Evolutionary conservation across 2,329 filamentous ascomycete genomes (phyloP), one percentile per base, ranked within the genome.

Genomic region (Fusarium oligoseptatum): DNA sequence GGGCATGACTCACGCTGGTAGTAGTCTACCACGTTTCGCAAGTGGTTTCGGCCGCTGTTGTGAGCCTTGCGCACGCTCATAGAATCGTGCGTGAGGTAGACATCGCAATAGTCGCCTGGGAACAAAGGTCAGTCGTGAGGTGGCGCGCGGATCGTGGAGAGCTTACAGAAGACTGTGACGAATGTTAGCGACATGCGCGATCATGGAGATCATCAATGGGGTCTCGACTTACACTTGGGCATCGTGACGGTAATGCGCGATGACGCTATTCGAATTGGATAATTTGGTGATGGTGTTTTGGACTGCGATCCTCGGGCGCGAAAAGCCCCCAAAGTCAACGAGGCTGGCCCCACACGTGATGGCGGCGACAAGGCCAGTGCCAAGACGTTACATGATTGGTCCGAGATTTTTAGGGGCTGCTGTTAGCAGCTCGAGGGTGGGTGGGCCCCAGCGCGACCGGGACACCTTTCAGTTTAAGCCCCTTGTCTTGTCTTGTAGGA

Each of bases 61-160:
- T 99, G 97, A 60, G 97, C 97, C 87, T 98, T 98, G 80, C 97
- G 95, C 85, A 99, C 97, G 86, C 95, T 98, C 96, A 98, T 98
- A 55, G 95, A 98, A 89, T 99, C 97, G 90, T 99, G 97, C 77
- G 97, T 99, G 79, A 99, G 93, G 90, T 99, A 99, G 84, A 99
- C 97, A 93, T 99, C 97, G 90, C 97, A 99, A 86, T 99, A 99
- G 85, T 99, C 97, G 89, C 95, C 84, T 85, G 45, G 62, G 20
- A 27, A 24, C 85, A 88, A 62, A 67, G 72, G 71, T 80, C 62
- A 80, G 76, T 70, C 32, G 74, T n/a, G 64, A 43, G 60, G 66
- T 41, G 43, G 66, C 43, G 65, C 65, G 67, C 45, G 68, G 56
- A 60, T 62, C 50, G 55, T 20, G 63, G 37, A 62, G 34, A 62